These are phyloP conservation scores for Dianthus caryophyllus DNA, from an alignment of 148 eudicot species.

Conservation along the genomic window DNA sequence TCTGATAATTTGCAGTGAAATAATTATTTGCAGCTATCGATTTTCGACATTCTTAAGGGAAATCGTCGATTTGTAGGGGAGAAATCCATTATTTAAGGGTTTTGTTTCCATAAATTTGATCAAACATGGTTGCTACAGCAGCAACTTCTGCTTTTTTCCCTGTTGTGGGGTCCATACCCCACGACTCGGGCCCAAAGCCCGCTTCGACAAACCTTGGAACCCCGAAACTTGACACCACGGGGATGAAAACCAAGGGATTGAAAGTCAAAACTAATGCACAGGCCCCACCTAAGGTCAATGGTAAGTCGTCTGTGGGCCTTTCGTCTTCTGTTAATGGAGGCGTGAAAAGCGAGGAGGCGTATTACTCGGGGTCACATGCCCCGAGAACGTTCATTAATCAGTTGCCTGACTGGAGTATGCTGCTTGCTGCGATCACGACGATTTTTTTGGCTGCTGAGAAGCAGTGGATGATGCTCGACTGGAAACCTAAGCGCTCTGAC, in stretches of 20 bases:
- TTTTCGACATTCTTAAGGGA: too few relatives aligned
- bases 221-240: slow-evolving; percentile 48
- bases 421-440: slow-evolving; percentile 96
- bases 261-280: slow-evolving; percentile 80
- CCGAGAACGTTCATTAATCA: slow-evolving; percentile 85
- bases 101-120: not conserved
- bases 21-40: too few relatives aligned
- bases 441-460: slow-evolving; percentile 96
- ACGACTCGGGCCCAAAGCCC: slow-evolving; percentile 8
- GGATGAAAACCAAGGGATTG: slow-evolving; percentile 52
- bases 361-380: slow-evolving; percentile 43
- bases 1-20: slow-evolving; percentile 15
- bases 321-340: slow-evolving; percentile 39
- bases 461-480: slow-evolving; percentile 99
- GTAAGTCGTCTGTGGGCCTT: slow-evolving; percentile 45
- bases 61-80: too few relatives aligned
- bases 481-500: slow-evolving; percentile 90
- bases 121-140: slow-evolving; percentile 15
- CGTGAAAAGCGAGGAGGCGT: slow-evolving; percentile 34
- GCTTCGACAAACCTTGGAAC: not conserved
- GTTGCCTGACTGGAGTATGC: slow-evolving; percentile 99
- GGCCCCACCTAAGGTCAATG: slow-evolving; percentile 83
- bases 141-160: slow-evolving; percentile 36
- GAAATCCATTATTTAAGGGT: slow-evolving; percentile 10
- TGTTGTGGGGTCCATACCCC: not conserved